These are phyloP conservation scores for Backusella psychrophila DNA, from an alignment of 192 early-diverging fungal species.

Conservation along the genomic window DNA sequence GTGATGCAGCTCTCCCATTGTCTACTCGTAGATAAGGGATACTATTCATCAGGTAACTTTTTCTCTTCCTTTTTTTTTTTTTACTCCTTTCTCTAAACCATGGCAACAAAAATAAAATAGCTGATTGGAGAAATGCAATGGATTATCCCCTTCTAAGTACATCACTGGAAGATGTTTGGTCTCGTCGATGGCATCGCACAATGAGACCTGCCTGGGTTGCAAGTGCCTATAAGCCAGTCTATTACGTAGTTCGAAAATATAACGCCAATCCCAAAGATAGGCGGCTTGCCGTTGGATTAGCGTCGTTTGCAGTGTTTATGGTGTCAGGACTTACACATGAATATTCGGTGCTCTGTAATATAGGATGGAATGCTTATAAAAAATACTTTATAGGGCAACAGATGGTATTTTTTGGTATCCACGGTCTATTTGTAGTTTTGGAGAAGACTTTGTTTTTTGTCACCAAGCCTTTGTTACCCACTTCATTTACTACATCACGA, in stretches of 20 bases:
- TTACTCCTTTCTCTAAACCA: not conserved
- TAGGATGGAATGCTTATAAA: slow-evolving; percentile 7
- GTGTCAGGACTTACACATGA: slow-evolving; percentile 8
- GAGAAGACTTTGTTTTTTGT: not conserved
- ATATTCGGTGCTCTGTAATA: slow-evolving; percentile 11
- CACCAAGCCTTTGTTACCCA: not conserved
- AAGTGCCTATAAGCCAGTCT: slow-evolving; percentile 10
- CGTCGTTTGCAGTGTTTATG: slow-evolving; percentile 13
- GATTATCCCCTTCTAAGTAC: slow-evolving; percentile 6
- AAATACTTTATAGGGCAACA: slow-evolving; percentile 5
- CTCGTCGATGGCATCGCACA: slow-evolving; percentile 17
- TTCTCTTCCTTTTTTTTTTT: too few relatives aligned
- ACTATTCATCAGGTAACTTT: slow-evolving; percentile 16
- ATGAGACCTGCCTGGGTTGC: slow-evolving; percentile 9
- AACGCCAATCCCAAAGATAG: not conserved
- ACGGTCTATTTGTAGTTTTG: slow-evolving; percentile 8
- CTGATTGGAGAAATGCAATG: slow-evolving; percentile 16
- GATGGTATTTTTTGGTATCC: slow-evolving; percentile 10
- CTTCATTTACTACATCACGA: not conserved
- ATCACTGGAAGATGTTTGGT: slow-evolving; percentile 18
- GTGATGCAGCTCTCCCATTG: slow-evolving; percentile 10
- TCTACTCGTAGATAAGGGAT: not conserved
- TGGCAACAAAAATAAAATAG: not conserved
- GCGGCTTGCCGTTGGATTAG: not conserved
- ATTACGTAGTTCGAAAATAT: slow-evolving; percentile 1